A percentile compares a stretch with the other conserved stretches of the same genome.
phyloP scores from a whole-genome alignment of 2,329 filamentous ascomycete species.

The Onygenales sp. region DNA sequence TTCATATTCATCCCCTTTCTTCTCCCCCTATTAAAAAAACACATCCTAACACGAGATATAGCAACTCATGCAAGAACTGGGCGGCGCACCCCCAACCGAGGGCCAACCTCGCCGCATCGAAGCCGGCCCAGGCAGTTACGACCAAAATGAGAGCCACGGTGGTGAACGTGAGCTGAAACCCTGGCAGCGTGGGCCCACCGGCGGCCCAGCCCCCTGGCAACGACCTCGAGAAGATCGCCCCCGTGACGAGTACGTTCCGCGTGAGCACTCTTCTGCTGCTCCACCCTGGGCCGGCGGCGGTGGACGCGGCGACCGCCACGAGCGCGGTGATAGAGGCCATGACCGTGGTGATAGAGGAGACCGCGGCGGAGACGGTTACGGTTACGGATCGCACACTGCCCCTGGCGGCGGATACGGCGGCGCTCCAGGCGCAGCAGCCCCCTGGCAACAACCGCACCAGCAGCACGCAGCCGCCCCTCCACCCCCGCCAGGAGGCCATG shows the following conservation, averaged over 20 bases:
- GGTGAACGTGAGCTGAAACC: conserved; percentile 57
- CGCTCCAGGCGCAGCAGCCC: conserved; percentile 36
- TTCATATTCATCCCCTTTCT: not conserved
- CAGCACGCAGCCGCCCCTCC: conserved; percentile 31
- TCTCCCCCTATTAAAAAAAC: not conserved
- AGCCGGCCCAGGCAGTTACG: conserved; percentile 60
- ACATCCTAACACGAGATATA: conserved; percentile 39
- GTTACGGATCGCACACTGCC: conserved; percentile 18
- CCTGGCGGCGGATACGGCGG: conserved; percentile 36
- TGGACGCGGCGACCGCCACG: conserved; percentile 18
- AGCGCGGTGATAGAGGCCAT: conserved; percentile 32
- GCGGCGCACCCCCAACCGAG: conserved; percentile 55
- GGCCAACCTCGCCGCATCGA: conserved; percentile 73
- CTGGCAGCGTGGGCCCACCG: conserved; percentile 76
- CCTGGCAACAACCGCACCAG: conserved; percentile 49
- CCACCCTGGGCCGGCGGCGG: conserved; percentile 24
- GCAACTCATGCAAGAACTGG: conserved; percentile 97
- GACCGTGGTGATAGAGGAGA: conserved; percentile 35
- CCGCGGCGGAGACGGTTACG: conserved; percentile 16
- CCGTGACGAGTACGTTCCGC: conserved; percentile 35
- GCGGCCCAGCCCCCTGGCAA: conserved; percentile 72
- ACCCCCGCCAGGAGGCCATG: conserved; percentile 22
- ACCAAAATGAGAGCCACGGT: conserved; percentile 37
- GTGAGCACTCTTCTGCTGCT: conserved; percentile 11
- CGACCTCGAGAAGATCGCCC: conserved; percentile 45